phyloP scores from a whole-genome alignment of 2,329 filamentous ascomycete species.

The Xylaria polymorpha region DNA sequence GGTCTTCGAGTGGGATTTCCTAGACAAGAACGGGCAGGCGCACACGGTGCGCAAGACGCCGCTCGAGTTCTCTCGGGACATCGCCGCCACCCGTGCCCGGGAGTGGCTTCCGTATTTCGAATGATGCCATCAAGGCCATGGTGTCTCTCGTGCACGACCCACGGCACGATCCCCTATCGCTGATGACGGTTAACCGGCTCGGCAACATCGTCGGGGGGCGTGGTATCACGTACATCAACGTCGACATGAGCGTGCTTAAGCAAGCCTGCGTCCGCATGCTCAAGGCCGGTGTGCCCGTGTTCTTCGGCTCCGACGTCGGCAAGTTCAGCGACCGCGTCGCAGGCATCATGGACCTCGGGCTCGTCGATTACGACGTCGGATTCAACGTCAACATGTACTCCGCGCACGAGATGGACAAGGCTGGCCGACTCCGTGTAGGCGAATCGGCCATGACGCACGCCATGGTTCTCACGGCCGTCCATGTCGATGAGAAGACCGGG shows the following conservation, averaged over 20 bases:
- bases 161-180: slow-evolving; percentile 76
- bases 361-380: slow-evolving; percentile 85
- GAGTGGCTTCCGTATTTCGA: slow-evolving; percentile 55
- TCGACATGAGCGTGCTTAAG: slow-evolving; percentile 79
- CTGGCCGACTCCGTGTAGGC: slow-evolving; percentile 76
- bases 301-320: slow-evolving; percentile 90
- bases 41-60: slow-evolving; percentile 74
- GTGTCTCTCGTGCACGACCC: slow-evolving; percentile 90
- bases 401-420: slow-evolving; percentile 73
- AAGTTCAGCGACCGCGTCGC: slow-evolving; percentile 76
- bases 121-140: slow-evolving; percentile 72
- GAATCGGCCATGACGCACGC: slow-evolving; percentile 91
- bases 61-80: slow-evolving; percentile 75
- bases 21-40: slow-evolving; percentile 74
- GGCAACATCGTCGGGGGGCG: slow-evolving; percentile 85
- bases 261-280: slow-evolving; percentile 80
- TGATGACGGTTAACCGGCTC: slow-evolving; percentile 80
- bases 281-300: slow-evolving; percentile 80
- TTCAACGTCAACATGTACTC: slow-evolving; percentile 78
- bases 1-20: slow-evolving; percentile 83
- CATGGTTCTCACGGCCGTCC: slow-evolving; percentile 90
- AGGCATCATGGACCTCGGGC: slow-evolving; percentile 82
- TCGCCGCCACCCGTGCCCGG: slow-evolving; percentile 67
- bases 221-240: slow-evolving; percentile 84
- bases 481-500: slow-evolving; percentile 72